Base-by-base conservation (phyloP, 495 filamentous ascomycete species). In the Delitschia confertaspora region DNA sequence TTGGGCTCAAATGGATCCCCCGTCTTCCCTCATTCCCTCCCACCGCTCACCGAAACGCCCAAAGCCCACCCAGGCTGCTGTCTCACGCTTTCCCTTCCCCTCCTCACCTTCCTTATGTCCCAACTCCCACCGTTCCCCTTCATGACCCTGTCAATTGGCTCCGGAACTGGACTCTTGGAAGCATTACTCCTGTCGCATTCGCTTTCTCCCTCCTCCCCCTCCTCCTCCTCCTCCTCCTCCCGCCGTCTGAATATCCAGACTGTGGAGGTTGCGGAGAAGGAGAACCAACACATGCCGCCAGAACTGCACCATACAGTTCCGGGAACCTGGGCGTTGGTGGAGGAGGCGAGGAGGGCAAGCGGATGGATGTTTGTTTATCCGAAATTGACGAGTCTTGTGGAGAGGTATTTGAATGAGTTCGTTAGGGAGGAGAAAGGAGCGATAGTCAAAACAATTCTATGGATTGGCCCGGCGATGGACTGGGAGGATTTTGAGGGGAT, bases 321-420 rank as follows among this genome's bases (percentile, higher is more conserved):
- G 3, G 70, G 68, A 10, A 67, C 67, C 1, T 67, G 70, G 56
- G 62, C 56, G n/a, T 47, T 71, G 5, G 52, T 58, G 37, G 10
- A 53, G 2, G 34, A 57, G 1, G 67, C 68, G 11, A 43, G 45
- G 10, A 45, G 60, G 16, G 71, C 72, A 2, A 33, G 33, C 0
- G 63, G 67, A 17, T 71, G 72, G 70, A 56, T 78, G 59, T 74
- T 75, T 58, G 67, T 77, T 8, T 78, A 77, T 38, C 74, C 74
- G 1, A 62, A 71, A n/a, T 59, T 72, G 10, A 60, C 65, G 3
- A 59, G 53, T 20, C 45, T 78, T 16, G 40, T 77, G 4, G 37
- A 37, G 1, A 66, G 59, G 30, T 77, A 76, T 49, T 31, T 74
- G 17, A 53, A 64, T 17, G 30, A 1, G 0, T 65, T 59, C 51